These are phyloP conservation scores for Geopyxis carbonaria DNA, from an alignment of 495 filamentous ascomycete genomes.

Conservation along the genomic window DNA sequence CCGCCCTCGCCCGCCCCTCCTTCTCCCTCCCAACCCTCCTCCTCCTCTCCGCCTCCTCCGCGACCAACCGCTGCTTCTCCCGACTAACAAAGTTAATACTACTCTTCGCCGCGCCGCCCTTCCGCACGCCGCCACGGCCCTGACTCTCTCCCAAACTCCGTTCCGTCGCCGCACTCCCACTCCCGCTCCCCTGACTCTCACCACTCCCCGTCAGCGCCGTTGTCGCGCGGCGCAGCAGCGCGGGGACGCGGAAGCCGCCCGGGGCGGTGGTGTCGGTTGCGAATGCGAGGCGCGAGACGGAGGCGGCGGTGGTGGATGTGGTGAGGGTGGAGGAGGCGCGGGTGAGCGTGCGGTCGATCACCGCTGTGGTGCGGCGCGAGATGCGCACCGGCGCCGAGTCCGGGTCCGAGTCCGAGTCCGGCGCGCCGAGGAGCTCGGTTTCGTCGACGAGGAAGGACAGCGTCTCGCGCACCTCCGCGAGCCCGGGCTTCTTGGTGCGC, in stretches of 20 bases:
- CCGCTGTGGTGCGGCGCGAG: slow-evolving; percentile 35
- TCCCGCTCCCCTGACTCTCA: slow-evolving; percentile 26
- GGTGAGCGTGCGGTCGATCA: slow-evolving; percentile 61
- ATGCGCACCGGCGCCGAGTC: slow-evolving; percentile 26
- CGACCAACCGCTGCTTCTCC: slow-evolving; percentile 45
- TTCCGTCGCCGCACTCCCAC: slow-evolving; percentile 26
- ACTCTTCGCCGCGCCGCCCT: slow-evolving; percentile 42
- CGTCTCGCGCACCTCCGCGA: slow-evolving; percentile 20
- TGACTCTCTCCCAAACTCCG: slow-evolving; percentile 25
- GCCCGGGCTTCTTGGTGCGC: slow-evolving; percentile 11
- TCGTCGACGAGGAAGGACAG: slow-evolving; percentile 23
- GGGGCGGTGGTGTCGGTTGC: slow-evolving; percentile 26
- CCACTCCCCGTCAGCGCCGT: slow-evolving; percentile 55
- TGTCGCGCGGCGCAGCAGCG: slow-evolving; percentile 59
- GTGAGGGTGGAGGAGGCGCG: slow-evolving; percentile 30
- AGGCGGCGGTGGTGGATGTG: slow-evolving; percentile 38
- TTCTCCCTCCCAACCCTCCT: slow-evolving; percentile 1
- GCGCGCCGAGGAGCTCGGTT: slow-evolving; percentile 6
- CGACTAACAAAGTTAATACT: slow-evolving; percentile 62
- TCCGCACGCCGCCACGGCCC: slow-evolving; percentile 25
- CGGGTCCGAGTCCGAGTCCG: slow-evolving; percentile 24
- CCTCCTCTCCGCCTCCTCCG: slow-evolving; percentile 36
- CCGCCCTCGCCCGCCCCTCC: background rate
- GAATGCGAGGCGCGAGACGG: slow-evolving; percentile 30
- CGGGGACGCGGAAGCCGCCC: slow-evolving; percentile 52